phyloP scores from a whole-genome alignment of 108 stramenopile genomes.

The Fistulifera solaris region DNA sequence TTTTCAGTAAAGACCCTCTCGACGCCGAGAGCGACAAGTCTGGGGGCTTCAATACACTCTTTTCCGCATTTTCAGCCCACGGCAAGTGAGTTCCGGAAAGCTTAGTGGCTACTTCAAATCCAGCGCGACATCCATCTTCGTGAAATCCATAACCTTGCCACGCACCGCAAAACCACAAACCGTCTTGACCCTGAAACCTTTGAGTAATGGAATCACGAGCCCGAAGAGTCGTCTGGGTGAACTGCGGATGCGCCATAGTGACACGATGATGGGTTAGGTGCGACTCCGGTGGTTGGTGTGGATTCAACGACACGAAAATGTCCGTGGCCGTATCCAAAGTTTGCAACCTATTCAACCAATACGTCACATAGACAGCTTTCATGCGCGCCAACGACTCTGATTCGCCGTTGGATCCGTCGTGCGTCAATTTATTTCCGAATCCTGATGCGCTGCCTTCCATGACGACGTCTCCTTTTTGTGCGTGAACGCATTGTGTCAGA shows the following conservation, averaged over 20 bases:
- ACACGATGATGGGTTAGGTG: constrained; percentile 39
- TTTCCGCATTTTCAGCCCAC: constrained; percentile 35
- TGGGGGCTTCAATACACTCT: constrained; percentile 1
- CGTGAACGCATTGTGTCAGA: constrained; percentile 6
- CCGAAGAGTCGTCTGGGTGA: constrained; percentile 51
- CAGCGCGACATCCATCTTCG: constrained; percentile 89
- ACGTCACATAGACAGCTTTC: constrained; percentile 87
- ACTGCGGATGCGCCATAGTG: constrained; percentile 84
- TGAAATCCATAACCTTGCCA: constrained; percentile 96
- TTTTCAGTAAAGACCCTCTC: constrained; percentile 13
- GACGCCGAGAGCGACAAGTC: constrained; percentile 7
- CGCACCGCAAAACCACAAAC: constrained; percentile 90
- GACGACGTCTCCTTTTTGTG: constrained; percentile 25
- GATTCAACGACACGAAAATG: constrained; percentile 92
- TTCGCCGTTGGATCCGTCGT: not conserved
- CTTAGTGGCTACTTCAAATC: constrained; percentile 68
- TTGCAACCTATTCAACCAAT: constrained; percentile 94
- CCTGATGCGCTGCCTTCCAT: constrained; percentile 73
- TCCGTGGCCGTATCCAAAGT: constrained; percentile 59
- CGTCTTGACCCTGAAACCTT: constrained; percentile 56
- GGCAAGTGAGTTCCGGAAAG: constrained; percentile 55
- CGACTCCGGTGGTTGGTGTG: constrained; percentile 50
- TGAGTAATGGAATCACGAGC: constrained; percentile 39
- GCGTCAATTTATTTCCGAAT: constrained; percentile 35
- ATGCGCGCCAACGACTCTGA: constrained; percentile 39